These are phyloP conservation scores for Eucalyptus melliodora DNA, from an alignment of 345 rosid species.

Conservation along the genomic window DNA sequence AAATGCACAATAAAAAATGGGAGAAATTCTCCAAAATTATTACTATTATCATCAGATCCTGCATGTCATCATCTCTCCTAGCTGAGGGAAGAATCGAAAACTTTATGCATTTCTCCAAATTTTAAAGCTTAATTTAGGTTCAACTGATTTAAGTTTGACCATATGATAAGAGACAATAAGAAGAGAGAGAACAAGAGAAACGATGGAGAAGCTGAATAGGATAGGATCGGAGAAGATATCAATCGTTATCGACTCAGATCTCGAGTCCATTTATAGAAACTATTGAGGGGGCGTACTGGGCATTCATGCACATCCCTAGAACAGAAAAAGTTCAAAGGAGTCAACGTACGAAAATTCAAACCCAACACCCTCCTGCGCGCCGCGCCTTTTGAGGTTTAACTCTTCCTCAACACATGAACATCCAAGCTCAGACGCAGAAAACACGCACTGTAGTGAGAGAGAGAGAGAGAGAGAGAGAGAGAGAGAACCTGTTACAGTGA, in stretches of 20 bases:
- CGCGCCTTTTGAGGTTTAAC: neutral
- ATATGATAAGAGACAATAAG: neutral
- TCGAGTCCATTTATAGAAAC: neutral
- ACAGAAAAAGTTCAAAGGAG: neutral
- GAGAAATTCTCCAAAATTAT: neutral
- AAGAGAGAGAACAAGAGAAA: neutral
- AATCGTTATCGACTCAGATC: neutral
- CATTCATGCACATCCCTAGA: neutral
- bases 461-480: neutral
- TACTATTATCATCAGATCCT: neutral
- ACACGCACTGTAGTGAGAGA: neutral
- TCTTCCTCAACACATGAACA: neutral
- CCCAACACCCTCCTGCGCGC: neutral
- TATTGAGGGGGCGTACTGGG: neutral
- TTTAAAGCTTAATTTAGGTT: neutral
- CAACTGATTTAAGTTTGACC: neutral
- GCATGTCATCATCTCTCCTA: neutral
- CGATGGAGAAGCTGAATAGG: neutral
- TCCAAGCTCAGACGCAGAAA: neutral
- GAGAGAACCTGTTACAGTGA: neutral
- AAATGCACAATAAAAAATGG: fast-evolving
- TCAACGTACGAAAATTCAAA: neutral
- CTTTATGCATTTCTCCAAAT: neutral
- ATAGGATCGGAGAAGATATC: neutral
- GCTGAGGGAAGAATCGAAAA: neutral